A percentile compares a stretch with the other conserved stretches of the same genome.
phyloP scores from a whole-genome alignment of 108 stramenopile genomes.

The Cyclotella kingstonii region DNA sequence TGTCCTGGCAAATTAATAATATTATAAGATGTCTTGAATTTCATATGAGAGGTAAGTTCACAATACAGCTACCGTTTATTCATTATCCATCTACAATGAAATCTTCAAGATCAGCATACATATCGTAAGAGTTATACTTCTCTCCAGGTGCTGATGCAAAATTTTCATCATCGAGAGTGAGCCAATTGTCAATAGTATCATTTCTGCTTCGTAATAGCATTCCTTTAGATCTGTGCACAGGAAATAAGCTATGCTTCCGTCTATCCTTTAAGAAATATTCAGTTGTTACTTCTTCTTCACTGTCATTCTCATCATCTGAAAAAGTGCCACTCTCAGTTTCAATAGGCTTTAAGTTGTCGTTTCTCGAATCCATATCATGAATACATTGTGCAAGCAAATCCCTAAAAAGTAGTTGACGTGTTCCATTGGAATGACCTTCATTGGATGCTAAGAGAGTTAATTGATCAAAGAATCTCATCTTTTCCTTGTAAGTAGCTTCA shows the following conservation, averaged over 20 bases:
- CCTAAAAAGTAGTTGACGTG: not conserved
- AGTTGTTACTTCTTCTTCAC: constrained; percentile 1
- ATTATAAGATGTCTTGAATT: too few species aligned
- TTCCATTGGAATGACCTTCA: too few species aligned
- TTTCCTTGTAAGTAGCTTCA: not conserved
- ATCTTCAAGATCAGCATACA: constrained; percentile 40
- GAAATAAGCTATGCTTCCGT: not conserved
- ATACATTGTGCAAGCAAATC: constrained; percentile 13
- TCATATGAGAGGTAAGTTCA: not conserved
- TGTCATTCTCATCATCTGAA: constrained; percentile 9
- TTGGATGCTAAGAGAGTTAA: too few species aligned
- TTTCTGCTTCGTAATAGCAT: constrained; percentile 19
- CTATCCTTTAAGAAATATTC: not conserved
- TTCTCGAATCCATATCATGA: not conserved
- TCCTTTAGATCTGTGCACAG: constrained; percentile 2
- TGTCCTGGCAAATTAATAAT: too few species aligned
- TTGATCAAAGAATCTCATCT: constrained; percentile 8
- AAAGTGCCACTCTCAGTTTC: not conserved
- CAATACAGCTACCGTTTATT: not conserved
- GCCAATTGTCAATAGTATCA: constrained; percentile 32
- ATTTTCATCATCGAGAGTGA: constrained; percentile 25
- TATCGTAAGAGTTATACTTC: constrained; percentile 25
- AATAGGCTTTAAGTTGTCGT: constrained; percentile 6
- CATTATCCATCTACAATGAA: constrained; percentile 34
- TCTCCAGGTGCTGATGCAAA: constrained; percentile 27